Evolutionary conservation across 257 asterid species (phyloP), one percentile per base, ranked within the genome.

Genomic region (Mitragyna speciosa): DNA sequence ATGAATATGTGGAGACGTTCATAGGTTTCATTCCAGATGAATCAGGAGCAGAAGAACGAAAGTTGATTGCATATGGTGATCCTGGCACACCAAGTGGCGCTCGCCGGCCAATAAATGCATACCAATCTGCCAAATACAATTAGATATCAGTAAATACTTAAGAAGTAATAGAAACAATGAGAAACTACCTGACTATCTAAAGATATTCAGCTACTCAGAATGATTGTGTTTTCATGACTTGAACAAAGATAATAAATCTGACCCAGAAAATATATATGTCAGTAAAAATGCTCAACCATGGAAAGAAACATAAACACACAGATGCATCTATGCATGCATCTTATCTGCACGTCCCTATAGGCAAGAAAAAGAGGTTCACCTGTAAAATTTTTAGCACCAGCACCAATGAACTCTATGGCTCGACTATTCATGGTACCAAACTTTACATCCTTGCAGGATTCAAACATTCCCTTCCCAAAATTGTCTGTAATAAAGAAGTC

Each of bases 371-470:
- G 45, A 30, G 58, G 28, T 81, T 81, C 71, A 94, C 99, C 99
- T 80, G 86, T 82, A 75, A 96, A 94, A 85, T 75, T 90, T 85
- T 87, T 90, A 76, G 99, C 99, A 81, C 99, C 98, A 81, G 95
- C 97, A 56, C 99, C 99, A 47, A 96, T 89, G 84, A 94, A 96
- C 76, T 96, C 99, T 63, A 96, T 94, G 24, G 97, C 98, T 81
- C 96, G 96, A 67, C 97, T 91, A 80, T 96, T 96, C 98, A 92
- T 92, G 73, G 98, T 88, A 76, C 99, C 97, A 77, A 96, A 96
- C 83, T 96, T 96, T 24, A 96, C 98, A 4, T 96, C 98, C 91
- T 96, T 96, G 94, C 99, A 96, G 64, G 99, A 94, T 77, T 96
- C 99, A 78, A 72, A 94, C 88, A 96, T 76, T 72, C 92, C 97